Evolutionary conservation across 768 basidiomycete species (phyloP), one percentile per base, ranked within the genome.

Genomic region (Kockovaella imperatae): DNA sequence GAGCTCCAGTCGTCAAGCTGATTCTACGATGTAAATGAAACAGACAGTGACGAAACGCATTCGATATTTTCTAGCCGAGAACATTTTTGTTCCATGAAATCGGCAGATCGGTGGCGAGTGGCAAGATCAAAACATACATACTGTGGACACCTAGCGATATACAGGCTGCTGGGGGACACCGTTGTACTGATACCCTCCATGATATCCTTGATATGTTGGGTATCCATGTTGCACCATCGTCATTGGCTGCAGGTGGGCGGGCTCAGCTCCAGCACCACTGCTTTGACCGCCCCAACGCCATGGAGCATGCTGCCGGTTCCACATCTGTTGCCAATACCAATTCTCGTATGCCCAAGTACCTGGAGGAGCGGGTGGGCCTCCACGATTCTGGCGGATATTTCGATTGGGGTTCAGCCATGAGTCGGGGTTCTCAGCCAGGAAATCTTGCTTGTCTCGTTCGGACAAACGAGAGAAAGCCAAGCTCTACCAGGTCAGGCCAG

Each of bases 391-490:
- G 20, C 30, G 18, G 14, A 18, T 31, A 30, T 44, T 14, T 43
- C 50, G 54, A 35, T 56, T 51, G 0, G 55, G 52, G 24, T 60
- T 64, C 5, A 64, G 48, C 25, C 47, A 56, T n/a, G 54, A 55
- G 13, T 56, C 43, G 18, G 62, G 62, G 44, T 67, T 60, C 21
- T 68, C 63, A 8, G 48, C 40, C 2, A 68, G 42, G 46, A 68
- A 68, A 7, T 49, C 49, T 10, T 53, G 51, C 58, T 61, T 52
- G 24, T 66, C 64, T 20, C 51, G 44, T 15, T 58, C 55, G 11
- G 56, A 59, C n/a, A 69, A 38, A 11, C 67, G 45, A 7, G 56
- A 57, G 45, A 69, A 64, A 2, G 67, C 67, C 3, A 59, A 35
- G 1, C 43, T 44, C 67, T 69, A 25, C n/a, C 5, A 34, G 8